These are phyloP conservation scores for Aspergillus hancockii DNA, from an alignment of 495 filamentous ascomycete species.

Conservation along the genomic window DNA sequence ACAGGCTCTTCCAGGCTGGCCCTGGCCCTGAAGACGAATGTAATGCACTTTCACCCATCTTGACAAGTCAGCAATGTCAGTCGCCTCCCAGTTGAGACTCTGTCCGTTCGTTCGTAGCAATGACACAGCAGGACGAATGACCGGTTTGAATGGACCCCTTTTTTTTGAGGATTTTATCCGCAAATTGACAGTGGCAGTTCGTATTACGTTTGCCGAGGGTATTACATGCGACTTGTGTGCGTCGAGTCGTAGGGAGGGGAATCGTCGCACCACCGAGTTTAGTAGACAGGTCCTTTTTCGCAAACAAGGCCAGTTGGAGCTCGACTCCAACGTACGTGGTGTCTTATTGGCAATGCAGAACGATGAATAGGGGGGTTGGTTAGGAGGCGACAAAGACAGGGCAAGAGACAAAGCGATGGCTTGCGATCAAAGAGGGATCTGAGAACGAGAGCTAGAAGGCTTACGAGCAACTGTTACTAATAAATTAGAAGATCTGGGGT, in stretches of 20 bases:
- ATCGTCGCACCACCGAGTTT: conserved; percentile 1
- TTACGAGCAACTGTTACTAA: conserved; percentile 1
- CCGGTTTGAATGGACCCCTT: neutral
- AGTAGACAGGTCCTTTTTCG: neutral
- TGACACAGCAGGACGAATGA: neutral
- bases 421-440: neutral
- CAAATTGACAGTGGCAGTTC: neutral
- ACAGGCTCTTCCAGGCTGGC: conserved; percentile 73
- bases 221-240: conserved; percentile 19
- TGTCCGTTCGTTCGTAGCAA: neutral
- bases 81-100: neutral
- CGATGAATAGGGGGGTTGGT: neutral
- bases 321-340: neutral
- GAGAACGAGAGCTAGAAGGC: neutral
- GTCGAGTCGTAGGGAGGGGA: conserved; percentile 10
- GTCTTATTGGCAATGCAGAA: neutral
- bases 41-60: conserved; percentile 41
- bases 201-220: conserved; percentile 16
- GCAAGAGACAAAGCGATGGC: neutral
- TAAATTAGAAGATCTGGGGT: conserved; percentile 7
- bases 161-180: neutral
- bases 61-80: conserved; percentile 10
- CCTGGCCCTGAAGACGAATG: conserved; percentile 53
- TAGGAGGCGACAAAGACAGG: neutral
- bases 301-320: conserved; percentile 1